These are phyloP conservation scores for Ceratocystis cacaofunesta DNA, from an alignment of 2,329 filamentous ascomycete genomes.

Conservation along the genomic window DNA sequence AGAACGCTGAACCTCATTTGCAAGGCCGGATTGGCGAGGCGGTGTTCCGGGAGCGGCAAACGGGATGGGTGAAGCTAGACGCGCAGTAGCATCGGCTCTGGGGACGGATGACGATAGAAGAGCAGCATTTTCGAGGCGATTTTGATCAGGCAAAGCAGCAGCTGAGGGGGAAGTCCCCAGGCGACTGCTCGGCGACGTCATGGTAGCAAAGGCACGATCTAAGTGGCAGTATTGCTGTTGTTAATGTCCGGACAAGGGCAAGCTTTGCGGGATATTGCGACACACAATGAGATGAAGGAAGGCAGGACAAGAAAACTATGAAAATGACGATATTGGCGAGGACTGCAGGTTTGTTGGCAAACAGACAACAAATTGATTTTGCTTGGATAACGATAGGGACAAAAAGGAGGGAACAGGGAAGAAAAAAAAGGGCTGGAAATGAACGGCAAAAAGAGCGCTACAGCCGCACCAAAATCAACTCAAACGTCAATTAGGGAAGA, in stretches of 20 bases:
- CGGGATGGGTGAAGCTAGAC: constrained; percentile 41
- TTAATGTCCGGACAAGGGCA: not conserved
- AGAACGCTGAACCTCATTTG: constrained; percentile 23
- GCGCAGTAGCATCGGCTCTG: constrained; percentile 30
- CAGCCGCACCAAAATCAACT: not conserved
- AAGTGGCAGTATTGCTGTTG: not conserved
- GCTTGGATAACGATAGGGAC: not conserved
- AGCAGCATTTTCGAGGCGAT: constrained; percentile 4
- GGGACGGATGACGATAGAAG: constrained; percentile 13
- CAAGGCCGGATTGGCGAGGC: constrained; percentile 26
- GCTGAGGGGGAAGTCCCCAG: constrained; percentile 9
- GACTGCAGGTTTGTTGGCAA: not conserved
- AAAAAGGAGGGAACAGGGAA: not conserved
- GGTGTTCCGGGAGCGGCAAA: constrained; percentile 32
- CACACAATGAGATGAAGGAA: not conserved
- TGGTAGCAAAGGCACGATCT: not conserved
- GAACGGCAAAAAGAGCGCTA: not conserved
- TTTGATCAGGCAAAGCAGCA: not conserved
- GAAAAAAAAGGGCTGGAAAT: constrained; percentile 3
- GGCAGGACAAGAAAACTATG: not conserved
- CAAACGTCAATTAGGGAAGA: not conserved
- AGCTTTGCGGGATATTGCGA: not conserved
- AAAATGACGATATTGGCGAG: not conserved
- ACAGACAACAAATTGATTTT: not conserved
- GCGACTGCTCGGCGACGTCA: constrained; percentile 11